These are phyloP conservation scores for Lentinula edodes DNA, from an alignment of 768 basidiomycete species.

Conservation along the genomic window DNA sequence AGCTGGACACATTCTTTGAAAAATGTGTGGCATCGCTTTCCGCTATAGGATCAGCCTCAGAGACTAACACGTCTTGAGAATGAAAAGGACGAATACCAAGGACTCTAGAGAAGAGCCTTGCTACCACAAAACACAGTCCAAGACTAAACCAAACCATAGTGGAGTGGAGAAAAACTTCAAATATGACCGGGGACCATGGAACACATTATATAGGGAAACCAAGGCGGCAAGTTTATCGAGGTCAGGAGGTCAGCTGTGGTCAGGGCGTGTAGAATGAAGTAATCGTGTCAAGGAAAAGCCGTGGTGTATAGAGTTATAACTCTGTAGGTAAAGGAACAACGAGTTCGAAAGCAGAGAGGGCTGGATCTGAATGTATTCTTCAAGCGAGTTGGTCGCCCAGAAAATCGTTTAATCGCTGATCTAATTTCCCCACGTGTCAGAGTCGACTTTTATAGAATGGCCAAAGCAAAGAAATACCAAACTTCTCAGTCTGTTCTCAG, in stretches of 20 bases:
- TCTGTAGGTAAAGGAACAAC: too few species aligned
- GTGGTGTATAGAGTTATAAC: too few species aligned
- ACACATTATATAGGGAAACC: not conserved
- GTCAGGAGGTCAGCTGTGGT: not conserved
- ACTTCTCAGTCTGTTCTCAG: too few species aligned
- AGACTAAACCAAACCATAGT: not conserved
- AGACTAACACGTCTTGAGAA: not conserved
- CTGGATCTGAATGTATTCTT: too few species aligned
- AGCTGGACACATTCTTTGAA: slow-evolving; percentile 4
- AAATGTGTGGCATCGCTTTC: not conserved
- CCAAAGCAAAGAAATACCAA: too few species aligned
- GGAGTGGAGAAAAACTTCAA: not conserved
- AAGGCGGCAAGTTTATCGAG: not conserved
- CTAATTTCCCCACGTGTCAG: too few species aligned
- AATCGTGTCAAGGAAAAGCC: not conserved
- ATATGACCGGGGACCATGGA: not conserved
- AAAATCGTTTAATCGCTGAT: too few species aligned
- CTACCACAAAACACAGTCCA: not conserved
- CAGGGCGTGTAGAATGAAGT: not conserved
- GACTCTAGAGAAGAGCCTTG: slow-evolving; percentile 4
- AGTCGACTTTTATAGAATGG: too few species aligned
- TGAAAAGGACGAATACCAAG: not conserved
- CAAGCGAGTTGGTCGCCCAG: too few species aligned
- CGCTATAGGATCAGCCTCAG: not conserved
- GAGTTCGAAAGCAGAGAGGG: too few species aligned